These are phyloP conservation scores for Sporothrix inflata DNA, from an alignment of 2,329 filamentous ascomycete species.

Conservation along the genomic window DNA sequence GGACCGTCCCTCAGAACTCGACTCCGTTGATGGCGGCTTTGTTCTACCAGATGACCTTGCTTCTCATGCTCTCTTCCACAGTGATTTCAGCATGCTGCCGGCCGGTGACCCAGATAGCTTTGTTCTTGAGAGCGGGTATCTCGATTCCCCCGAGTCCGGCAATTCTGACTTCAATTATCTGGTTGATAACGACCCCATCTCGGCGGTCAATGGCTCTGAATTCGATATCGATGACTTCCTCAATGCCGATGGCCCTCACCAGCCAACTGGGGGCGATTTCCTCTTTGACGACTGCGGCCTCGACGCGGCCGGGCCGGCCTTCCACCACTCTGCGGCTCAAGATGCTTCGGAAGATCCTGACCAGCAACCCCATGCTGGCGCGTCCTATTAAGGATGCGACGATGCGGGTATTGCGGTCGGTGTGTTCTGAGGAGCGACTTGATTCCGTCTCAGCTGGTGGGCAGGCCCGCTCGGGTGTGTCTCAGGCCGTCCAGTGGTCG, in stretches of 20 bases:
- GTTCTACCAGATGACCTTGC: constrained; percentile 60
- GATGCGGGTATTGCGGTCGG: constrained; percentile 73
- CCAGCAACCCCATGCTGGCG: constrained; percentile 74
- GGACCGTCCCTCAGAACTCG: constrained; percentile 50
- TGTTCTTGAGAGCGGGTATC: constrained; percentile 75
- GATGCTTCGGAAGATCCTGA: constrained; percentile 66
- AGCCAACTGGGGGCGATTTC: constrained; percentile 47
- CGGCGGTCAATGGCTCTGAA: constrained; percentile 43
- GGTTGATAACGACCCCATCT: constrained; percentile 61
- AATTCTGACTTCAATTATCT: constrained; percentile 69
- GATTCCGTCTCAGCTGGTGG: constrained; percentile 50
- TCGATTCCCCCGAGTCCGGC: constrained; percentile 71
- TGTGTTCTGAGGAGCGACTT: constrained; percentile 57
- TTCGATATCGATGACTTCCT: constrained; percentile 61
- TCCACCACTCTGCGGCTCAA: constrained; percentile 63
- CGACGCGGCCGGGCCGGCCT: constrained; percentile 56
- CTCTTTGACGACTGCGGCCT: constrained; percentile 44
- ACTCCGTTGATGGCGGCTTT: constrained; percentile 48
- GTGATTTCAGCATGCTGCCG: constrained; percentile 70
- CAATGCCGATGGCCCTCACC: constrained; percentile 52
- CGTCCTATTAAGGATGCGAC: constrained; percentile 75
- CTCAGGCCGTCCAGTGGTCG: constrained; percentile 39
- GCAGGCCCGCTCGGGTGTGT: constrained; percentile 38
- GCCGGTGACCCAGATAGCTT: constrained; percentile 73
- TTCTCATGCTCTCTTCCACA: constrained; percentile 68